Evolutionary conservation across 148 eudicot species (phyloP), one percentile per base, ranked within the genome.

Genomic region (Linanthus parryae): DNA sequence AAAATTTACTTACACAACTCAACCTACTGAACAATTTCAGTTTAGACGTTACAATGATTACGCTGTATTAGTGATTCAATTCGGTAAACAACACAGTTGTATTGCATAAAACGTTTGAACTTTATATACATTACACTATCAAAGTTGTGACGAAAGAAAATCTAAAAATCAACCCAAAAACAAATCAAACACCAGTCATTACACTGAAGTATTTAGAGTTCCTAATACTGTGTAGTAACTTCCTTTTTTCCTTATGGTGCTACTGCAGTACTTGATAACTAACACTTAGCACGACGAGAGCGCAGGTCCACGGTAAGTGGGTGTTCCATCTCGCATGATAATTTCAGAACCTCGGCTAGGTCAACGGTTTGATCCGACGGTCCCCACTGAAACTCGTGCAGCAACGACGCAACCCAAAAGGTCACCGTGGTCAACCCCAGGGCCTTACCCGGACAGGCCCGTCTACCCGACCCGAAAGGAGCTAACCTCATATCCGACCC

Each of bases 311-410:
- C 89, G 4, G 27, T 28, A 22, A 88, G 76, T 3, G 97, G 87
- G 13, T 74, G 65, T n/a, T 74, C 82, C 97, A 84, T 84, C 60
- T 88, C 97, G 52, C 94, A 79, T 2, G 97, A 88, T 0, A 88
- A 62, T 65, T 53, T 84, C 2, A 88, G 31, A 22, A 68, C 67
- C 59, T 88, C 97, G 1, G 87, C 69, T 51, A 88, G 60, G 45
- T 88, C 78, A 46, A 82, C 82, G 13, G 8, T 24, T 4, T 18
- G 35, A 16, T 46, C 44, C 0, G 28, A 21, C 15, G 40, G 41
- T 38, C 17, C 46, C 73, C 72, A 84, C 63, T 73, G 70, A 20
- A 70, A 88, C 38, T 84, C 78, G 8, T 88, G 94, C 44, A 88
- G 27, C 23, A 84, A 62, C 5, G 74, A 42, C 7, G 82, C 94